Percentiles rank a stretch among this genome's conserved stretches.
Evolutionary conservation across 2,329 filamentous ascomycete genomes (phyloP).

Genomic region (Penicillium hordei): DNA sequence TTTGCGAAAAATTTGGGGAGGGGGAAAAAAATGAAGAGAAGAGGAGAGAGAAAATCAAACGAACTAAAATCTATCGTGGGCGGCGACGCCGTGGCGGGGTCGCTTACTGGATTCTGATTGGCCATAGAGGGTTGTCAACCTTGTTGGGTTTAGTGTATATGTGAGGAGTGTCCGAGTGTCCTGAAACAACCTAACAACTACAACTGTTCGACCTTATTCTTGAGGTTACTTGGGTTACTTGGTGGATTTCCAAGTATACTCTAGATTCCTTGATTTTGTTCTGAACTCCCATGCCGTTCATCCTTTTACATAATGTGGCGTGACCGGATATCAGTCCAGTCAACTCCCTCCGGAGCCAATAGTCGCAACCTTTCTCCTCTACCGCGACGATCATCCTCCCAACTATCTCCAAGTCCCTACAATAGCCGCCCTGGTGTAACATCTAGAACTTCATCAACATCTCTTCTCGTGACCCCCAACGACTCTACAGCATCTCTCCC

Average conservation of each 20-base stretch:
- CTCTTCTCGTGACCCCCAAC: conserved; percentile 67
- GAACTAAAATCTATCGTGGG: conserved; percentile 13
- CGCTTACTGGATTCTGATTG: conserved; percentile 2
- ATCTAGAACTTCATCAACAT: conserved; percentile 74
- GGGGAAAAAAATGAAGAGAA: conserved; percentile 30
- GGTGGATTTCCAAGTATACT: neutral
- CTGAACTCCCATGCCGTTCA: conserved; percentile 7
- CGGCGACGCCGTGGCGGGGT: conserved; percentile 10
- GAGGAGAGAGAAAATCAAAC: conserved; percentile 25
- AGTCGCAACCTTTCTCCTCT: conserved; percentile 69
- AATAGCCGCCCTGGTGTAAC: conserved; percentile 67
- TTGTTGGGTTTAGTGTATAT: conserved; percentile 27
- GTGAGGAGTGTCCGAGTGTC: conserved; percentile 15
- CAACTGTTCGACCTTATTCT: neutral
- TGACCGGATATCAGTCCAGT: conserved; percentile 76
- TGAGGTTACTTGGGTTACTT: conserved; percentile 1
- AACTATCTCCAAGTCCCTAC: conserved; percentile 67
- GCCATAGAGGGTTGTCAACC: conserved; percentile 25
- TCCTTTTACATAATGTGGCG: conserved; percentile 69
- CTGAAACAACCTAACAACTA: conserved; percentile 1
- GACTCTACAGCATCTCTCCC: conserved; percentile 76
- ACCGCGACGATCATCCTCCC: conserved; percentile 65
- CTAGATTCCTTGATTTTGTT: neutral
- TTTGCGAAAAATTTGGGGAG: conserved; percentile 26
- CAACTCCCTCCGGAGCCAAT: conserved; percentile 61